A percentile compares a stretch with the other conserved stretches of the same genome.
Evolutionary conservation across 2,329 filamentous ascomycete genomes (phyloP).

Genomic region (Fusarium longipes): DNA sequence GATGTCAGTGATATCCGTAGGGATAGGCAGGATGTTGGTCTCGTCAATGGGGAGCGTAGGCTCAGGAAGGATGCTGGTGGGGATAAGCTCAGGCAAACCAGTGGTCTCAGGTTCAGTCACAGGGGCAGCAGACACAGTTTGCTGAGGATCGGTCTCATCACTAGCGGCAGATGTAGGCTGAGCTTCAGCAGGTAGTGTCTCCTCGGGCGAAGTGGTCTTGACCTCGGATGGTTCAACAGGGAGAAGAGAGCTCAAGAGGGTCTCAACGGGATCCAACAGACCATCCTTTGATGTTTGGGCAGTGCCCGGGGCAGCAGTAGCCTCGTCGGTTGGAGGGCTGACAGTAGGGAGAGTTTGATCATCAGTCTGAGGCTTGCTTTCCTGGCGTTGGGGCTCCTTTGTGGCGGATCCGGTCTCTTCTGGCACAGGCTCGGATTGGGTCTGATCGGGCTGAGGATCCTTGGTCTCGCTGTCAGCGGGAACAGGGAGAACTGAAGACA

Average conservation of each 20-base stretch:
- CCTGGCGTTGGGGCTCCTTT: slow-evolving; percentile 29
- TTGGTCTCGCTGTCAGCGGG: slow-evolving; percentile 22
- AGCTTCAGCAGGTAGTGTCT: slow-evolving; percentile 11
- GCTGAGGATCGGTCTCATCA: slow-evolving; percentile 9
- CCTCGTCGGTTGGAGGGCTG: slow-evolving; percentile 14
- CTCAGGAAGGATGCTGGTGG: slow-evolving; percentile 26
- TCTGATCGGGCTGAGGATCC: slow-evolving; percentile 20
- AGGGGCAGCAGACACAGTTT: slow-evolving; percentile 25
- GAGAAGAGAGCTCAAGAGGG: slow-evolving; percentile 36
- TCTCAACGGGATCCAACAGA: slow-evolving; percentile 42
- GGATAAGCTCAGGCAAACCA: slow-evolving; percentile 9
- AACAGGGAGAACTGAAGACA: slow-evolving; percentile 30
- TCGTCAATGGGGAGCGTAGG: slow-evolving; percentile 13
- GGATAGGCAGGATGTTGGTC: slow-evolving; percentile 14
- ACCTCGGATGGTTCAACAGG: slow-evolving; percentile 16
- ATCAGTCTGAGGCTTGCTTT: slow-evolving; percentile 18
- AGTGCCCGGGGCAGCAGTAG: slow-evolving; percentile 23
- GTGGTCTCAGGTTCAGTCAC: slow-evolving; percentile 32
- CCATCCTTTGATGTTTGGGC: slow-evolving; percentile 27
- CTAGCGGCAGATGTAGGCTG: slow-evolving; percentile 20
- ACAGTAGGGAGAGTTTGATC: slow-evolving; percentile 23
- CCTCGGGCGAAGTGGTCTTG: slow-evolving; percentile 19
- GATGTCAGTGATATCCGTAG: slow-evolving; percentile 20
- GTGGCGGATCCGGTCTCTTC: slow-evolving; percentile 22
- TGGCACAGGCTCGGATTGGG: slow-evolving; percentile 13